phyloP scores from a whole-genome alignment of 1,284 basidiomycete species.

The Irpex lacteus region DNA sequence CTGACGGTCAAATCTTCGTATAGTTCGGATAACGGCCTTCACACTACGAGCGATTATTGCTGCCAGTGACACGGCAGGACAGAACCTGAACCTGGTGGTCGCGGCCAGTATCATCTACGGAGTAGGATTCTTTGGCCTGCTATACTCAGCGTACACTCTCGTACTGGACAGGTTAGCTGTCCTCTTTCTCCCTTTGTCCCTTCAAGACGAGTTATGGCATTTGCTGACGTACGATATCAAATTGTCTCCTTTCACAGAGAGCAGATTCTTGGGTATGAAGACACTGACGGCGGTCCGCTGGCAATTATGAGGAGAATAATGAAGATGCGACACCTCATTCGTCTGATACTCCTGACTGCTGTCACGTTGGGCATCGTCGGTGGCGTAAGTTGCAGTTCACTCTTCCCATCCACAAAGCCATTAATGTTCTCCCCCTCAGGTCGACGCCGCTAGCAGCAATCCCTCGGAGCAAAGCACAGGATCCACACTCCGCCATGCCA shows the following conservation, averaged over 20 bases:
- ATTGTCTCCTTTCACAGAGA: too few species aligned
- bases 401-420: background rate
- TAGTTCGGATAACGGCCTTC: constrained; percentile 33
- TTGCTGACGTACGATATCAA: background rate
- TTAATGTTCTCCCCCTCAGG: background rate
- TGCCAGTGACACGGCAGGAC: constrained; percentile 18
- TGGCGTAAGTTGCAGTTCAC: constrained; percentile 15
- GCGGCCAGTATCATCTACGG: constrained; percentile 31
- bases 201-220: too few species aligned
- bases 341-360: constrained; percentile 29
- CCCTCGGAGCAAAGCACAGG: constrained; percentile 17
- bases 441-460: background rate
- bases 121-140: constrained; percentile 33
- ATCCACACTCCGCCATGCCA: constrained; percentile 29
- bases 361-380: constrained; percentile 40
- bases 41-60: constrained; percentile 30
- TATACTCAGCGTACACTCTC: constrained; percentile 33
- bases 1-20: background rate
- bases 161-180: constrained; percentile 31
- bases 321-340: constrained; percentile 32
- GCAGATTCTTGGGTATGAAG: constrained; percentile 6
- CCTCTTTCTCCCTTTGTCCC: constrained; percentile 12
- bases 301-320: constrained; percentile 29
- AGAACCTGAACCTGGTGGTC: constrained; percentile 24
- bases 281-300: constrained; percentile 18